Conservation (phyloP, 2,329 filamentous ascomycete species). For the Trichoderma endophyticum region DNA sequence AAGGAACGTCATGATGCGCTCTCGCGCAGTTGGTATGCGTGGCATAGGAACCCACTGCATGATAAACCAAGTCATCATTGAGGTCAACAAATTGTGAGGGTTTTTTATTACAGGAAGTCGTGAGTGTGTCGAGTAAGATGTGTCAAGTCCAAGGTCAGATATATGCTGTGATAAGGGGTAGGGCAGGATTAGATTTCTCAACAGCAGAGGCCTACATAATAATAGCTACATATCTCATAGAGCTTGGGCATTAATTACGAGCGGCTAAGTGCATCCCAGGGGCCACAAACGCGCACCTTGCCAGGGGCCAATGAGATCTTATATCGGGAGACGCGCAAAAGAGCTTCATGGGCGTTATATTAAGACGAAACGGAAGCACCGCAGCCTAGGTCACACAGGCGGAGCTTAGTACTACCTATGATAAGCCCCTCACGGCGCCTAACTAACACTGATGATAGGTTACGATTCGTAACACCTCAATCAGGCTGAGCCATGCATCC, state of each 20-base stretch:
- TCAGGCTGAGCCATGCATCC: background rate
- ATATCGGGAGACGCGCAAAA: background rate
- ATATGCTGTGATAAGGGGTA: background rate
- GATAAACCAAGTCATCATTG: background rate
- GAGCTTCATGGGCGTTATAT: background rate
- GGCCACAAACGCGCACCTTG: no score
- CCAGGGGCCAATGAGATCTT: background rate
- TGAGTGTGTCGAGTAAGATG: background rate
- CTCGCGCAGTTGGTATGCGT: background rate
- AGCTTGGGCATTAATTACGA: background rate
- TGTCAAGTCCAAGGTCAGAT: background rate
- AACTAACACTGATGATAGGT: no score
- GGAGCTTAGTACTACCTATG: accelerated
- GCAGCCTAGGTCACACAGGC: background rate
- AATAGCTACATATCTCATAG: background rate
- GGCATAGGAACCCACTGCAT: accelerated
- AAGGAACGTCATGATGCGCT: background rate
- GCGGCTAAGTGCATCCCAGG: background rate
- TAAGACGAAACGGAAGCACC: background rate
- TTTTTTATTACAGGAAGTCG: accelerated
- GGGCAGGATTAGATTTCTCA: background rate
- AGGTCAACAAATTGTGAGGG: accelerated
- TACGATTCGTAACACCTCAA: no score
- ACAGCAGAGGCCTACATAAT: background rate
- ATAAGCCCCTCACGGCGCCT: no score